Percentiles rank a stretch among this genome's conserved stretches.
These are phyloP conservation scores for Penicillium griseofulvum DNA, from an alignment of 2,329 filamentous ascomycete genomes.

Conservation along the genomic window DNA sequence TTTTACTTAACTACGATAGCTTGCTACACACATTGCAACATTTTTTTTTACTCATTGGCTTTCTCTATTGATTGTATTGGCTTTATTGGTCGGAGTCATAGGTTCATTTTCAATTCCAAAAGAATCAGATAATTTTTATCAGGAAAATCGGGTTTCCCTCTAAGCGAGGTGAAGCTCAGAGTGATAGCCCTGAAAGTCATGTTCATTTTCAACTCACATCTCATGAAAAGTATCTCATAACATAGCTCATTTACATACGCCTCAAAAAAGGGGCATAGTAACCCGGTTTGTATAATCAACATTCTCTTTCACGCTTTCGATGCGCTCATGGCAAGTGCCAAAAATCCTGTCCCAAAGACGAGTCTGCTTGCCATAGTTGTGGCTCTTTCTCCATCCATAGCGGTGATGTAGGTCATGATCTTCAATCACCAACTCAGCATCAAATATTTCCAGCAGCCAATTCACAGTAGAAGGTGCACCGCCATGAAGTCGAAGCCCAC, in stretches of 20 bases:
- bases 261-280: conserved; percentile 10
- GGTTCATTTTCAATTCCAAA: too few species aligned
- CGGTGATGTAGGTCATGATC: conserved; percentile 15
- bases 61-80: not conserved
- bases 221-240: not conserved
- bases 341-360: conserved; percentile 37
- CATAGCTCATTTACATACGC: not conserved
- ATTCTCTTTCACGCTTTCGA: conserved; percentile 34
- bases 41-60: not conserved
- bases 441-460: conserved; percentile 33
- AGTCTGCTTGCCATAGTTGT: conserved; percentile 33
- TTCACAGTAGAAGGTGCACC: conserved; percentile 35
- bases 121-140: too few species aligned
- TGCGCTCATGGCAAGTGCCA: conserved; percentile 33
- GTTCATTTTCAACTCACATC: too few species aligned
- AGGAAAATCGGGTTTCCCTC: too few species aligned
- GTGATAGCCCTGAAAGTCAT: not conserved
- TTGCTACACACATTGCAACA: not conserved
- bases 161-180: too few species aligned
- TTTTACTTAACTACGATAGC: not conserved
- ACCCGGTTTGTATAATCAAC: conserved; percentile 28
- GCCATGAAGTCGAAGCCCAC: conserved; percentile 31
- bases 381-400: conserved; percentile 16
- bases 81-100: too few species aligned
- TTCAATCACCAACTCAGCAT: conserved; percentile 23